Percentiles rank a stretch among this genome's conserved stretches.
Conservation (phyloP, 257 asterid species). For the Ballota nigra region DNA sequence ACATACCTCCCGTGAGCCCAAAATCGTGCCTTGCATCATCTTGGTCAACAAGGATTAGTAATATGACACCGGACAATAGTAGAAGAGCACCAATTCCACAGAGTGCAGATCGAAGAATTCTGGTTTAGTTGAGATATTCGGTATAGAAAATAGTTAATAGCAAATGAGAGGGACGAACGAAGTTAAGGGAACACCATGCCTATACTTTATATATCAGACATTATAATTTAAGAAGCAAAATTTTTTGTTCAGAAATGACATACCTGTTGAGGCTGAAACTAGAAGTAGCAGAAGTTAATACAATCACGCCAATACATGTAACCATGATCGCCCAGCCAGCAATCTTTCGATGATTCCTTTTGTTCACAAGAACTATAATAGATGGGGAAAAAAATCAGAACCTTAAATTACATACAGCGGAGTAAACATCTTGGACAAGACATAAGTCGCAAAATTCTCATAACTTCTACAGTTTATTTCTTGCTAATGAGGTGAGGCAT, state of each 20-base stretch:
- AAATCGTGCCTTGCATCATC: slow-evolving; percentile 86
- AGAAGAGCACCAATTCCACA: slow-evolving; percentile 66
- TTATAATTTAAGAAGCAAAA: neutral
- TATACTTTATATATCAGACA: neutral
- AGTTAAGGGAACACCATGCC: neutral
- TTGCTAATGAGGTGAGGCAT: neutral
- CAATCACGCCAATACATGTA: slow-evolving; percentile 64
- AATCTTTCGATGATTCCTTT: slow-evolving; percentile 59
- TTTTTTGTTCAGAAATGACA: slow-evolving; percentile 5
- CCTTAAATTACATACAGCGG: neutral
- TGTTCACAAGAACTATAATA: slow-evolving; percentile 44
- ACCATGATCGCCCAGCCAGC: slow-evolving; percentile 88
- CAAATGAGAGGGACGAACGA: neutral
- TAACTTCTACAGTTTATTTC: neutral
- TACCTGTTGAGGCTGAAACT: slow-evolving; percentile 55
- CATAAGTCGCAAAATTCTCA: neutral
- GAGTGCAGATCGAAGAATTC: slow-evolving; percentile 54
- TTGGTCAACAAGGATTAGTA: slow-evolving; percentile 66
- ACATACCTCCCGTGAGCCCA: slow-evolving; percentile 85
- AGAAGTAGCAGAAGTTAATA: slow-evolving; percentile 77
- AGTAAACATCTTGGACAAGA: neutral
- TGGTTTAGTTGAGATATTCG: slow-evolving; percentile 32
- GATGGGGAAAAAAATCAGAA: neutral
- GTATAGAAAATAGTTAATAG: neutral
- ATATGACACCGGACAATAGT: slow-evolving; percentile 55